phyloP scores from a whole-genome alignment of 139 green algal species.

The Nannochloris sp. region DNA sequence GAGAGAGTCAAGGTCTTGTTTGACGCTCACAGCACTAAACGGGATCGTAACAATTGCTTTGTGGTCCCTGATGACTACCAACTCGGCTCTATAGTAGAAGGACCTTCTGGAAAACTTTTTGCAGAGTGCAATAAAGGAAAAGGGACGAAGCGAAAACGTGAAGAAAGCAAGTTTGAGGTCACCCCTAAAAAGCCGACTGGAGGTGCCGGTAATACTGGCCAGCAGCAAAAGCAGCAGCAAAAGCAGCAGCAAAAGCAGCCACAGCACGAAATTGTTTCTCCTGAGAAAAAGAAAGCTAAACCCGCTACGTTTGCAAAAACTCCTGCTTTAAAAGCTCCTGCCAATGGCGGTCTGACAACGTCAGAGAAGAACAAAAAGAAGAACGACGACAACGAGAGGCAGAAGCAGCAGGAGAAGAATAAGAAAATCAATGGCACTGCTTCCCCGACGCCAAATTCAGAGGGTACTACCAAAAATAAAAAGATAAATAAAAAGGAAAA shows the following conservation, averaged over 20 bases:
- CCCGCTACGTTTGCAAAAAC: neutral
- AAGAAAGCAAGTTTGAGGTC: too few species aligned
- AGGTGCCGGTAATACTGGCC: neutral
- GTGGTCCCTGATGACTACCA: neutral
- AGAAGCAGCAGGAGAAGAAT: neutral
- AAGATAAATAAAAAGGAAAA: neutral
- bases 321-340: too few species aligned
- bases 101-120: neutral
- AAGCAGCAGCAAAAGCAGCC: too few species aligned
- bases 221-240: neutral
- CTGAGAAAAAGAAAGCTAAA: neutral
- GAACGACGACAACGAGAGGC: too few species aligned
- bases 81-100: neutral
- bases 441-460: neutral
- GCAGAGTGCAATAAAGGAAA: slow-evolving; percentile 7
- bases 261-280: too few species aligned
- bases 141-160: neutral
- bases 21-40: neutral
- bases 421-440: neutral
- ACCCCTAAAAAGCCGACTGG: too few species aligned
- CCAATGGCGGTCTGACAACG: too few species aligned
- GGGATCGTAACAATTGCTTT: slow-evolving; percentile 3
- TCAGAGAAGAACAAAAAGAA: too few species aligned
- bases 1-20: neutral
- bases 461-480: neutral